A percentile compares a stretch with the other conserved stretches of the same genome.
Conservation (phyloP, 148 eudicot species). For the Hydrangea macrophylla region DNA sequence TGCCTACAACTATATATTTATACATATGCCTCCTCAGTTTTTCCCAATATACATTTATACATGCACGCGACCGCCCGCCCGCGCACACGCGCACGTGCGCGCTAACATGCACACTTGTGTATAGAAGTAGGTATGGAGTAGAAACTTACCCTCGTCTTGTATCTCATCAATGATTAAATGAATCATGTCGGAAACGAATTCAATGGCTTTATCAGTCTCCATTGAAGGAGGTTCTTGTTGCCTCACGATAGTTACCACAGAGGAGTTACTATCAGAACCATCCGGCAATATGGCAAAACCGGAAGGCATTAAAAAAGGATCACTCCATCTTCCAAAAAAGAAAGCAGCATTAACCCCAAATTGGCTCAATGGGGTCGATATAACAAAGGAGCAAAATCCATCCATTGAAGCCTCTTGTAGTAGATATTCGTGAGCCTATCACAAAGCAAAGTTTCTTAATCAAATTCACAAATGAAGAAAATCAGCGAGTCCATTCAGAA, state of each 20-base stretch:
- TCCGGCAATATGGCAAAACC: slow-evolving; percentile 9
- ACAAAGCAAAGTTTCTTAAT: background rate
- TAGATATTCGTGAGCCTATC: background rate
- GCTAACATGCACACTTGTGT: too few relatives aligned
- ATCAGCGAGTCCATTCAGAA: background rate
- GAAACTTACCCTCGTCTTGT: background rate
- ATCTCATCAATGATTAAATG: background rate
- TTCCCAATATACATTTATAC: too few relatives aligned
- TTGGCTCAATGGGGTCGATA: background rate
- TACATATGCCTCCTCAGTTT: too few relatives aligned
- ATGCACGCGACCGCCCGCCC: too few relatives aligned
- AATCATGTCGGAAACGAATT: background rate
- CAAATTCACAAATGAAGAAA: background rate
- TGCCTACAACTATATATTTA: too few relatives aligned
- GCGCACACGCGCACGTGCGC: too few relatives aligned
- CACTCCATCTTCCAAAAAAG: background rate
- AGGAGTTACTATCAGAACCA: background rate
- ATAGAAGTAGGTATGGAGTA: too few relatives aligned
- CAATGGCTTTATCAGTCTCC: background rate
- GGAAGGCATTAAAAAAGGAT: background rate
- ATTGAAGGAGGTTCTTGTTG: background rate
- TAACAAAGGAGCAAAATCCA: slow-evolving; percentile 6
- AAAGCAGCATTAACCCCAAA: background rate
- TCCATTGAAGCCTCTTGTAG: slow-evolving; percentile 7
- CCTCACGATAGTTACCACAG: too few relatives aligned